These are phyloP conservation scores for Kodamaea plutei DNA, from an alignment of 1,139 yeast species.

Conservation along the genomic window DNA sequence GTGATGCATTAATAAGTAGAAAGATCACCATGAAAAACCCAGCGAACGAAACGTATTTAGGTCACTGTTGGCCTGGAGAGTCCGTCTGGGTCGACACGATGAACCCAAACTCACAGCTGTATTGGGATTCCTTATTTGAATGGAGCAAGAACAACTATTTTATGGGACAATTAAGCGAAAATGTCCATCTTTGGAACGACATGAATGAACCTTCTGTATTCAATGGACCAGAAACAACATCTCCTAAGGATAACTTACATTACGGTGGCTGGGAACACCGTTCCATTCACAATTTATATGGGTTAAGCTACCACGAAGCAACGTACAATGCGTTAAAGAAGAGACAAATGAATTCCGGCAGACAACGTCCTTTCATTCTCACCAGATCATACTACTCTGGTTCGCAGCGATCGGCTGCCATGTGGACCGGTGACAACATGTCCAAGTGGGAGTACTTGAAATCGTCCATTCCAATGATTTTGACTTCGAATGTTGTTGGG, in stretches of 20 bases:
- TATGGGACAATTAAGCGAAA: constrained; percentile 49
- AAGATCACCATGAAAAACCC: constrained; percentile 38
- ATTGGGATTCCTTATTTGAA: constrained; percentile 50
- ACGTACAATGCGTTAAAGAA: constrained; percentile 63
- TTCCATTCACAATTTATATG: constrained; percentile 82
- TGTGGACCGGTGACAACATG: constrained; percentile 98
- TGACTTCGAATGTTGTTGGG: constrained; percentile 78
- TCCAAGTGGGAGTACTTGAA: constrained; percentile 87
- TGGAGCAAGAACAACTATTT: constrained; percentile 20
- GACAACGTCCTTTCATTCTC: constrained; percentile 79
- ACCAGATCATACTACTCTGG: constrained; percentile 89
- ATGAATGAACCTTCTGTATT: constrained; percentile 98
- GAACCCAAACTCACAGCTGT: constrained; percentile 54
- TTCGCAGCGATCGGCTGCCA: constrained; percentile 84
- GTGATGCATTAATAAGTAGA: constrained; percentile 45
- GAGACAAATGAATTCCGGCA: constrained; percentile 42
- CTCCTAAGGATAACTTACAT: constrained; percentile 78
- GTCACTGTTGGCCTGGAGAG: constrained; percentile 99
- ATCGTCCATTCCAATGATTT: constrained; percentile 80
- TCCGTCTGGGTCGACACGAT: constrained; percentile 89
- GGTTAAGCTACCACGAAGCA: constrained; percentile 73
- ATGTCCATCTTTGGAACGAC: constrained; percentile 91
- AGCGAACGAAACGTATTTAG: constrained; percentile 49
- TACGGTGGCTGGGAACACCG: constrained; percentile 85
- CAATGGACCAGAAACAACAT: constrained; percentile 89